Evolutionary conservation across 768 basidiomycete species (phyloP).

Genomic region (Lyophyllum semitale): DNA sequence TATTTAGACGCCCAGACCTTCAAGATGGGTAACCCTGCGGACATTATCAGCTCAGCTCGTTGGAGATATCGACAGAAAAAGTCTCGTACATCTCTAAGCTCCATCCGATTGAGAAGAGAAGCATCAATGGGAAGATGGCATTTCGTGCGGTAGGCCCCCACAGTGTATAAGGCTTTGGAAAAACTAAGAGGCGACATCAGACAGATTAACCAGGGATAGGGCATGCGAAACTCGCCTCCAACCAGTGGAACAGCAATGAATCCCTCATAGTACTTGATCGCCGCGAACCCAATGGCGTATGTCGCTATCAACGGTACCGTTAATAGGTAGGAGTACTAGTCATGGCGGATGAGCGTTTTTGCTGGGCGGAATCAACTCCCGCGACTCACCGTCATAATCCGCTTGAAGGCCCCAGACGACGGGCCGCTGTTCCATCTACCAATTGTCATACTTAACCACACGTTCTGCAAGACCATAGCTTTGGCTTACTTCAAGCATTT

Average conservation of each 20-base stretch:
- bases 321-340: constrained; percentile 71
- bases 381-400: constrained; percentile 75
- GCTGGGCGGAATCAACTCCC: not conserved
- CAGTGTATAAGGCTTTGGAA: constrained; percentile 61
- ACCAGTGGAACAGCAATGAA: constrained; percentile 43
- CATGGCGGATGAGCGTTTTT: not conserved
- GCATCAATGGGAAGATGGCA: constrained; percentile 65
- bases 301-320: constrained; percentile 59
- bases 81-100: constrained; percentile 68
- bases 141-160: constrained; percentile 51
- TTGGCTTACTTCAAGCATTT: constrained; percentile 61
- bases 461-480: not conserved
- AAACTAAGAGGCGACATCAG: constrained; percentile 38
- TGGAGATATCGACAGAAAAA: not conserved
- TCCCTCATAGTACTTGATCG: constrained; percentile 77
- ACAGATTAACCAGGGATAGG: not conserved
- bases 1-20: constrained; percentile 51
- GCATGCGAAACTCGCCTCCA: constrained; percentile 47
- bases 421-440: constrained; percentile 70
- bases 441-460: not conserved
- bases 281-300: constrained; percentile 63
- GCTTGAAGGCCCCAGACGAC: constrained; percentile 76
- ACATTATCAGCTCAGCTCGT: not conserved
- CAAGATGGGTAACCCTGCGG: constrained; percentile 72
- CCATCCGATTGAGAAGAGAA: constrained; percentile 71